A percentile compares a stretch with the other conserved stretches of the same genome.
These are phyloP conservation scores for Pestalotiopsis sp. DNA, from an alignment of 2,329 filamentous ascomycete genomes.

Conservation along the genomic window DNA sequence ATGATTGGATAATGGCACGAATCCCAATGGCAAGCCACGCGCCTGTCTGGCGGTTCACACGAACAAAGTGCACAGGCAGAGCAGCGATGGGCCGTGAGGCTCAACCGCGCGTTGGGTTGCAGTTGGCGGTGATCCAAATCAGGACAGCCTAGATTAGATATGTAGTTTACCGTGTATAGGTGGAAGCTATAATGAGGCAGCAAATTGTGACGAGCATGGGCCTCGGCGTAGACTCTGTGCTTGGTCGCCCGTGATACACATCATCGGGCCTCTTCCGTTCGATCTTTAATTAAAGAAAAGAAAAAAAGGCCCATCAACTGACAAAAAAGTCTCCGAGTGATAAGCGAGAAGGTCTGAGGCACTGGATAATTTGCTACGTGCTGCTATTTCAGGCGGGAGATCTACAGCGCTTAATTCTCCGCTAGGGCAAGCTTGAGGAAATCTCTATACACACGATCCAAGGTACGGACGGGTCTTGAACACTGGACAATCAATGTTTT, in stretches of 20 bases:
- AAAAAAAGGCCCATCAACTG: not conserved
- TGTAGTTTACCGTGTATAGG: not conserved
- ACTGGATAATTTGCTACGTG: not conserved
- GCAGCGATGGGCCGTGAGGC: not conserved
- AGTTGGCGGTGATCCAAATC: not conserved
- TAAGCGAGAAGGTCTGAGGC: not conserved
- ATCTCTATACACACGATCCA: not conserved
- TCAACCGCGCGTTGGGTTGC: not conserved
- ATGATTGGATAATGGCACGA: not conserved
- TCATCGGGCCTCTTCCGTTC: not conserved
- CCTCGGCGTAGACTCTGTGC: not conserved
- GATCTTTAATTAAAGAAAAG: not conserved
- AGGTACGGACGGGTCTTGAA: too few relatives aligned
- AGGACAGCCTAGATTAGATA: not conserved
- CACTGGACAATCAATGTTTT: too few relatives aligned
- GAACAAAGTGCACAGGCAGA: not conserved
- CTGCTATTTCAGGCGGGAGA: not conserved
- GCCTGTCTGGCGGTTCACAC: not conserved
- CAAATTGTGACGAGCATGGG: not conserved
- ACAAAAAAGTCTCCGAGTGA: not conserved
- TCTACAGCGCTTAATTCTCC: not conserved
- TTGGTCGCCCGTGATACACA: not conserved
- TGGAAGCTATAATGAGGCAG: not conserved
- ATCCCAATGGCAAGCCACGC: not conserved
- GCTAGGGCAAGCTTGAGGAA: not conserved